Conservation (phyloP, 176 grass and related monocot genomes). For the Juncus effusus region DNA sequence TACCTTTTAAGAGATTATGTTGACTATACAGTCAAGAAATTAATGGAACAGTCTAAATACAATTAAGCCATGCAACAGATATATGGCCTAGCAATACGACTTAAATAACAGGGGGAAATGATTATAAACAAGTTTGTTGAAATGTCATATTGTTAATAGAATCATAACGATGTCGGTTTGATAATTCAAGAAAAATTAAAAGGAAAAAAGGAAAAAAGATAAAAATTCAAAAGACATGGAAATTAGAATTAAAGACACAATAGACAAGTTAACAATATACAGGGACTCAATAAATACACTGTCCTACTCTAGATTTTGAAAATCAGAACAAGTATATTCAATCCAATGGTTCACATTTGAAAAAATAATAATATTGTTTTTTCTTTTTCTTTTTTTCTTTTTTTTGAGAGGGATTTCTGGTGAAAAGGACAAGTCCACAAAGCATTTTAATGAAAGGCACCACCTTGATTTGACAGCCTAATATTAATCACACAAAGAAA, state of each 20-base stretch:
- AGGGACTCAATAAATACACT: slow-evolving; percentile 26
- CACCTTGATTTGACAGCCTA: too few relatives aligned
- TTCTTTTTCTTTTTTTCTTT: background rate
- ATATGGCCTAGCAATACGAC: too few relatives aligned
- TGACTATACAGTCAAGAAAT: too few relatives aligned
- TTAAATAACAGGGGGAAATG: too few relatives aligned
- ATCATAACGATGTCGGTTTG: background rate
- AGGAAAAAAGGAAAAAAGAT: background rate
- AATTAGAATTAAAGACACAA: slow-evolving; percentile 3
- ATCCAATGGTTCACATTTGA: too few relatives aligned
- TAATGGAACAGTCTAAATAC: too few relatives aligned
- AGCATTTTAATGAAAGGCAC: background rate
- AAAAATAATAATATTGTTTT: slow-evolving; percentile 12
- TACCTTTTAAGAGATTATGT: too few relatives aligned
- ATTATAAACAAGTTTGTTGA: too few relatives aligned
- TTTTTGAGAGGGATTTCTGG: slow-evolving; percentile 6
- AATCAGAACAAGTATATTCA: slow-evolving; percentile 7
- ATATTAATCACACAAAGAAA: too few relatives aligned
- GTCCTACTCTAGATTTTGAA: slow-evolving; percentile 10
- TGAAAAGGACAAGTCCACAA: slow-evolving; percentile 8
- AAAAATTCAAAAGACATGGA: background rate
- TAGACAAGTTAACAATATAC: slow-evolving; percentile 27
- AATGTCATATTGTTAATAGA: too few relatives aligned
- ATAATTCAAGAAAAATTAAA: slow-evolving; percentile 21
- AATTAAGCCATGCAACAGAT: too few relatives aligned